Base-by-base conservation (phyloP, 2,329 filamentous ascomycete genomes). In the Epichloe hybrida region DNA sequence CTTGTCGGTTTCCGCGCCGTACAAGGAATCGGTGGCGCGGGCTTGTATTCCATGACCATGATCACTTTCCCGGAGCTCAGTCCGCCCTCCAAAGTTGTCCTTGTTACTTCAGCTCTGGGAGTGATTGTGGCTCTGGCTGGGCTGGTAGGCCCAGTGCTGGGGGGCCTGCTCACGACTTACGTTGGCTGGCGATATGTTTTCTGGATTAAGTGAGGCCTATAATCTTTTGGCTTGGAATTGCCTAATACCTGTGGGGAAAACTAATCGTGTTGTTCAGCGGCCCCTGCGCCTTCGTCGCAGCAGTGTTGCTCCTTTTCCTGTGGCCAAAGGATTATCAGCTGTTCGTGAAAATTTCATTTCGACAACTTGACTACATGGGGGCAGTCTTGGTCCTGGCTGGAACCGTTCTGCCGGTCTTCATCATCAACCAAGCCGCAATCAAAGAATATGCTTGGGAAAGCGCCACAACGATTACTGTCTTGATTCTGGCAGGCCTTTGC, bases 161-260 rank as follows among this genome's bases (percentile, higher is more conserved):
- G 76, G 75, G 75, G 74, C 3, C 39, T 76, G 4, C 57, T 79
- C 35, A 76, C 74, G 1, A 61, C 73, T 13, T 76, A 74, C 50
- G 58, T 66, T 1, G 69, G 62, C 11, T 79, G 76, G 76, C 63
- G 72, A 53, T 78, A 74, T 71, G 67, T 79, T 3, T 81, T 80
- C 61, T 79, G 74, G 73, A 75, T 80, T 57, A 81, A 80, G 74
- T 77, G 57, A 46, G 71, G 31, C 31, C 31, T 31, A 11, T 4
- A 9, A 9, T 31, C 31, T 31, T 31, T 9, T 11, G 11, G 31
- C 31, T 31, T 11, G 3, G 31, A 31, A 11, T 31, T 31, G 31
- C 31, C 31, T 31, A 4, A 31, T 31, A 31, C 9, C 1, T 31
- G 31, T 4, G 31, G 3, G n/a, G 17, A 15, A 34, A 45, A 34